phyloP scores from a whole-genome alignment of 2,329 filamentous ascomycete genomes.

The Myotisia sp. region DNA sequence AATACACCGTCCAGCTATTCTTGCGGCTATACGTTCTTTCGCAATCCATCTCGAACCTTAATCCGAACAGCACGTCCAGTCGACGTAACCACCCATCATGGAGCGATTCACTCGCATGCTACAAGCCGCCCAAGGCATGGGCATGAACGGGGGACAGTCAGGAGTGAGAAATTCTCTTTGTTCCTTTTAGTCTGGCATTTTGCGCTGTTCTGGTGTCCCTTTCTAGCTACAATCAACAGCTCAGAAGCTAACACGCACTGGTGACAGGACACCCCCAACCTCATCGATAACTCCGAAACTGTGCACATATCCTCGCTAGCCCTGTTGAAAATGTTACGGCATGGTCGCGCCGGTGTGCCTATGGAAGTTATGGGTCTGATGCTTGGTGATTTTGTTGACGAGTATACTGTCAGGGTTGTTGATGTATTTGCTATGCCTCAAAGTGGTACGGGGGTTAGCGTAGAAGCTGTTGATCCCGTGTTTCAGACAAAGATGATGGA shows the following conservation, averaged over 20 bases:
- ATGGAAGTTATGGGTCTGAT: constrained; percentile 99
- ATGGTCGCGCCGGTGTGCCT: constrained; percentile 90
- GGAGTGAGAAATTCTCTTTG: constrained; percentile 22
- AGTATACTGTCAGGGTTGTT: constrained; percentile 95
- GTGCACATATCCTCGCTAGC: constrained; percentile 98
- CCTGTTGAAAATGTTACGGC: constrained; percentile 94
- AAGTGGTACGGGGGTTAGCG: constrained; percentile 92
- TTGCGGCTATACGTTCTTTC: too few species aligned
- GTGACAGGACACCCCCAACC: constrained; percentile 77
- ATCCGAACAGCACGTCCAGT: too few species aligned
- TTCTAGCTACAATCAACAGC: constrained; percentile 1
- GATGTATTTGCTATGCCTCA: constrained; percentile 99
- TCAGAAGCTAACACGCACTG: too few species aligned
- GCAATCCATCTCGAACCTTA: too few species aligned
- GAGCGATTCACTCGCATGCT: constrained; percentile 86
- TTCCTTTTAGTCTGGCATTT: not conserved
- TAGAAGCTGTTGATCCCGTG: constrained; percentile 94
- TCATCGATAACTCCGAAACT: constrained; percentile 98
- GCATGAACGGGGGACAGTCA: constrained; percentile 26
- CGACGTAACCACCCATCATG: too few species aligned
- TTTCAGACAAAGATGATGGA: constrained; percentile 99
- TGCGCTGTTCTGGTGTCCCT: not conserved
- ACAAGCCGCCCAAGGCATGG: constrained; percentile 52
- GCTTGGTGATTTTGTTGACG: constrained; percentile 96
- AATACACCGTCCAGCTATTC: too few species aligned